These are phyloP conservation scores for Emmonsiellopsis sp. DNA, from an alignment of 2,329 filamentous ascomycete species.

Conservation along the genomic window DNA sequence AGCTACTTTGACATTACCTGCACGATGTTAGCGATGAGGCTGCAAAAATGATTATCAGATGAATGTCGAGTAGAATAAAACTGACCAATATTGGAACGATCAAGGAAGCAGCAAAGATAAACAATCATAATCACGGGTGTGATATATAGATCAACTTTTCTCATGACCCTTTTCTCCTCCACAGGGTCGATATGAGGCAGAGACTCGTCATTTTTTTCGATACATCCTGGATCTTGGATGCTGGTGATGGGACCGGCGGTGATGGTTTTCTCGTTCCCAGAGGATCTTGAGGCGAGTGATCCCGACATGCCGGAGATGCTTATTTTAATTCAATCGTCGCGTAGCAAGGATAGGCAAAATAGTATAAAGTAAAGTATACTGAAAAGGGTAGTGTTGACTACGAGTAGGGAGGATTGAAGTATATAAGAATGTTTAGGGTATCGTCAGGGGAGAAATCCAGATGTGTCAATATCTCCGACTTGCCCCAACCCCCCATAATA, in stretches of 20 bases:
- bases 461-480: neutral
- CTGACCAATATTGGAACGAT: slow-evolving; percentile 44
- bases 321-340: neutral
- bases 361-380: neutral
- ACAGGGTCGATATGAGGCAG: slow-evolving; percentile 29
- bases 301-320: neutral
- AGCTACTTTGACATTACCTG: slow-evolving; percentile 40
- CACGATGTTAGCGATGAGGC: neutral
- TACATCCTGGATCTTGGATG: neutral
- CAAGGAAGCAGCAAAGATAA: slow-evolving; percentile 47
- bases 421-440: neutral
- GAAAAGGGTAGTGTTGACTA: neutral
- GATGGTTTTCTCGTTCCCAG: neutral
- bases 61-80: neutral
- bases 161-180: slow-evolving; percentile 38
- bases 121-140: slow-evolving; percentile 47
- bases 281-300: neutral
- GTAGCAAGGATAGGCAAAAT: neutral
- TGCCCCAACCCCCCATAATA: neutral
- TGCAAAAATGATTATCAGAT: neutral
- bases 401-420: neutral
- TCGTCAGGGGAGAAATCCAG: neutral
- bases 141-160: slow-evolving; percentile 40
- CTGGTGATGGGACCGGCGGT: neutral
- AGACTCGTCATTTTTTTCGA: neutral